These are phyloP conservation scores for Penicillium flavigenum DNA, from an alignment of 495 filamentous ascomycete species.

Conservation along the genomic window DNA sequence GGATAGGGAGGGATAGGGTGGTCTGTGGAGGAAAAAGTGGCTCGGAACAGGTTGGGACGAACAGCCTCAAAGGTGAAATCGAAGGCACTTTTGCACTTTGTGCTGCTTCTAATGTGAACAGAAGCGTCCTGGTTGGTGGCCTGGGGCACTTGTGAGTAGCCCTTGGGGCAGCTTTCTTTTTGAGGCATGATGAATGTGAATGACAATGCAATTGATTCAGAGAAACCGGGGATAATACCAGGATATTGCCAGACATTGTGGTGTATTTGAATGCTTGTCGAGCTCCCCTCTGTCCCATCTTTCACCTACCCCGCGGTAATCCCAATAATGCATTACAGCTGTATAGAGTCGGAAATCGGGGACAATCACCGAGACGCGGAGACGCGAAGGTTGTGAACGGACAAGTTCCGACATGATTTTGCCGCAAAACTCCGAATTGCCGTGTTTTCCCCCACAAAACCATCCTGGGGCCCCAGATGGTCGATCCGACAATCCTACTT, in stretches of 20 bases:
- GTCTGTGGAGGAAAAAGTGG: constrained; percentile 57
- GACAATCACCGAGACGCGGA: constrained; percentile 27
- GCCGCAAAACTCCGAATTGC: neutral
- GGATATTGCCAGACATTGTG: constrained; percentile 7
- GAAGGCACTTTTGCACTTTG: constrained; percentile 36
- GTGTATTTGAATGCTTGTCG: constrained; percentile 34
- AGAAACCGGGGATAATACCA: constrained; percentile 10
- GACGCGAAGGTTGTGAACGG: constrained; percentile 1
- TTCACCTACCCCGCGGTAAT: neutral
- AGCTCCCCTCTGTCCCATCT: neutral
- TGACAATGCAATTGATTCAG: constrained; percentile 13
- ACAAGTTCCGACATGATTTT: neutral
- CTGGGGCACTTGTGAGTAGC: constrained; percentile 35
- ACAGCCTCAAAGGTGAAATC: constrained; percentile 60
- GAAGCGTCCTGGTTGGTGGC: constrained; percentile 23
- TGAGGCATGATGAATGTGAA: constrained; percentile 50
- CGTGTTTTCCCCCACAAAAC: constrained; percentile 4
- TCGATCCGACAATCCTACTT: neutral
- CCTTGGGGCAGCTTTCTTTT: constrained; percentile 49
- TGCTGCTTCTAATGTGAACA: constrained; percentile 45
- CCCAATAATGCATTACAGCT: neutral
- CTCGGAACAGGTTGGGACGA: constrained; percentile 60
- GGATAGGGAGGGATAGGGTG: constrained; percentile 62
- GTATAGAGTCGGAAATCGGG: constrained; percentile 34
- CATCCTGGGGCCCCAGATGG: constrained; percentile 2